A percentile compares a stretch with the other conserved stretches of the same genome.
Evolutionary conservation across 495 filamentous ascomycete genomes (phyloP).

Genomic region (Penicillium flavigenum): DNA sequence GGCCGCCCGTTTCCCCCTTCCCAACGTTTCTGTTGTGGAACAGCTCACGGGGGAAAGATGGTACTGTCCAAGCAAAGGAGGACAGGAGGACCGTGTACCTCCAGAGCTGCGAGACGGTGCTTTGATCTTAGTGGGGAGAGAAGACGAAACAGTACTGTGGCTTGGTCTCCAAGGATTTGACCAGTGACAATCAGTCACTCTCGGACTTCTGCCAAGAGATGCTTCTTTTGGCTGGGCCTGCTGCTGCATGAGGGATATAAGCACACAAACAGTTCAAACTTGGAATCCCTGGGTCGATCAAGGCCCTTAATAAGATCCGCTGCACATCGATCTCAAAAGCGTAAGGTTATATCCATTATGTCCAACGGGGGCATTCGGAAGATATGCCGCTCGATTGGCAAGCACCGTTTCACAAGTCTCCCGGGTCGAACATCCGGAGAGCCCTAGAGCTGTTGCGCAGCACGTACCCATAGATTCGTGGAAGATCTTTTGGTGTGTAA

Average conservation of each 20-base stretch:
- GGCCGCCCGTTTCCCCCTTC: slow-evolving; percentile 35
- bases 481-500: slow-evolving; percentile 12
- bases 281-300: slow-evolving; percentile 12
- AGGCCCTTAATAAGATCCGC: slow-evolving; percentile 18
- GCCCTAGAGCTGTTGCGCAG: slow-evolving; percentile 6
- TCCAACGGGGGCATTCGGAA: slow-evolving; percentile 41
- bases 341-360: slow-evolving; percentile 11
- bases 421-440: slow-evolving; percentile 36
- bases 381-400: slow-evolving; percentile 40
- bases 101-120: slow-evolving; percentile 3
- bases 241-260: slow-evolving; percentile 21
- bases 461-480: neutral
- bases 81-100: slow-evolving; percentile 4
- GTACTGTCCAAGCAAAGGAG: neutral
- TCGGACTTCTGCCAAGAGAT: slow-evolving; percentile 8
- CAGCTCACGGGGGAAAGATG: slow-evolving; percentile 15
- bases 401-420: slow-evolving; percentile 35
- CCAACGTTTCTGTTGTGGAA: slow-evolving; percentile 44
- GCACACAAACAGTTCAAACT: slow-evolving; percentile 25
- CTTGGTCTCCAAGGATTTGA: neutral
- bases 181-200: neutral
- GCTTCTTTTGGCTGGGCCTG: slow-evolving; percentile 19
- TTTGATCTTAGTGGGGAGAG: slow-evolving; percentile 15
- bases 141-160: slow-evolving; percentile 3
- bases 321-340: slow-evolving; percentile 12